phyloP scores from a whole-genome alignment of 352 stramenopile genomes.

The Phytopythium delawarense region DNA sequence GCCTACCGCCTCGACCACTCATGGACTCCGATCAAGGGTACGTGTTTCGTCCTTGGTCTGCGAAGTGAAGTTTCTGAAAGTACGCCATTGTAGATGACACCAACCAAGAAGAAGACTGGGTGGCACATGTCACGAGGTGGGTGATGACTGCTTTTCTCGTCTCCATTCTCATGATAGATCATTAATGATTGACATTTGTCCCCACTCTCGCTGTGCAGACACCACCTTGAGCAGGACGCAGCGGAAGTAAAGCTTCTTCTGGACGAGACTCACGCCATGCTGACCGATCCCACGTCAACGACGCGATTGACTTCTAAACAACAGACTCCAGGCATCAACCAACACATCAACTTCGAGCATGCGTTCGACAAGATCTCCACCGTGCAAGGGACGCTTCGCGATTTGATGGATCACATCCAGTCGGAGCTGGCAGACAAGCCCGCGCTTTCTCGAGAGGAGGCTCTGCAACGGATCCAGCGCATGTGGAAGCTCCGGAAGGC shows the following conservation, averaged over 20 bases:
- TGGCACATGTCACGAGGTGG: constrained; percentile 49
- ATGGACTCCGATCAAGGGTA: constrained; percentile 47
- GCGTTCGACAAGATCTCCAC: constrained; percentile 28
- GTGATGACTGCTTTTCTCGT: neutral
- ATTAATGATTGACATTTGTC: neutral
- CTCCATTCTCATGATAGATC: neutral
- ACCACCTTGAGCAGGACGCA: constrained; percentile 63
- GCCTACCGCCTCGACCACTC: constrained; percentile 46
- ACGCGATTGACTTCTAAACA: neutral
- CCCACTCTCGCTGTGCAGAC: constrained; percentile 20
- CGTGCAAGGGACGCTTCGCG: constrained; percentile 39
- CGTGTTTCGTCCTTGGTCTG: too few relatives aligned
- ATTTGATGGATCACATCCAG: constrained; percentile 40
- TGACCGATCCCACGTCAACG: constrained; percentile 8
- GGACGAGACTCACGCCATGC: constrained; percentile 34
- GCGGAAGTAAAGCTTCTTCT: constrained; percentile 56
- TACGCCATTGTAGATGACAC: constrained; percentile 24
- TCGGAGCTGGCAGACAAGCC: constrained; percentile 38
- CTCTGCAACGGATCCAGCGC: constrained; percentile 60
- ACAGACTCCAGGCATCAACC: neutral
- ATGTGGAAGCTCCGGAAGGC: constrained; percentile 71
- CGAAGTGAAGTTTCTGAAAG: too few relatives aligned
- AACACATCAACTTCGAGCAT: constrained; percentile 37
- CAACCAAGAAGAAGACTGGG: constrained; percentile 61
- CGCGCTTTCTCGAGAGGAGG: constrained; percentile 47